phyloP scores from a whole-genome alignment of 2,329 filamentous ascomycete species.

The Trichoderma harzianum region DNA sequence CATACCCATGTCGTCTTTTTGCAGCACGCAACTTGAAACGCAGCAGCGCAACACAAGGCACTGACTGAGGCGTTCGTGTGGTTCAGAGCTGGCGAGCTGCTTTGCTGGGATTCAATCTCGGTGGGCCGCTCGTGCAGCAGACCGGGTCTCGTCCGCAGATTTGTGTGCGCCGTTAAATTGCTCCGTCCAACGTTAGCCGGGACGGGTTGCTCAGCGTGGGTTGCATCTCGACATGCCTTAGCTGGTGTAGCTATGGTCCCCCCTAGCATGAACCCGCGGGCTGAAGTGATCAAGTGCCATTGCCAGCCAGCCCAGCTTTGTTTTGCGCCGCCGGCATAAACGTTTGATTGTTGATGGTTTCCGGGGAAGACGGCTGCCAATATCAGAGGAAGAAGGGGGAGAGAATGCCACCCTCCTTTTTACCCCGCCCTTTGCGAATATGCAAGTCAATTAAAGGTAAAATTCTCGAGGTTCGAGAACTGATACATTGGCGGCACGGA shows the following conservation, averaged over 20 bases:
- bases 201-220: constrained; percentile 7
- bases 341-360: neutral
- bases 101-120: constrained; percentile 12
- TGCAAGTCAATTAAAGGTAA: constrained; percentile 14
- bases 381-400: neutral
- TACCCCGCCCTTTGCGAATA: constrained; percentile 17
- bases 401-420: neutral
- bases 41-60: neutral
- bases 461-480: neutral
- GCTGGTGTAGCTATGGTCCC: neutral
- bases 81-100: neutral
- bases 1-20: neutral
- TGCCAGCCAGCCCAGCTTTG: neutral
- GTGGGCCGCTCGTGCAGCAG: constrained; percentile 7
- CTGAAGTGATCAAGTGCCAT: constrained; percentile 8
- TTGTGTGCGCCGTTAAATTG: constrained; percentile 6
- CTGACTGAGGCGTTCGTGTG: constrained; percentile 1
- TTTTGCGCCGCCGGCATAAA: constrained; percentile 4
- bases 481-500: constrained; percentile 6
- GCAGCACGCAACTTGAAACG: constrained; percentile 15
- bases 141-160: constrained; percentile 5
- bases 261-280: constrained; percentile 2
- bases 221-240: constrained; percentile 3
- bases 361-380: neutral
- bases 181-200: neutral